Conservation (phyloP, 352 stramenopile species). For the Phytophthora uliginosa region DNA sequence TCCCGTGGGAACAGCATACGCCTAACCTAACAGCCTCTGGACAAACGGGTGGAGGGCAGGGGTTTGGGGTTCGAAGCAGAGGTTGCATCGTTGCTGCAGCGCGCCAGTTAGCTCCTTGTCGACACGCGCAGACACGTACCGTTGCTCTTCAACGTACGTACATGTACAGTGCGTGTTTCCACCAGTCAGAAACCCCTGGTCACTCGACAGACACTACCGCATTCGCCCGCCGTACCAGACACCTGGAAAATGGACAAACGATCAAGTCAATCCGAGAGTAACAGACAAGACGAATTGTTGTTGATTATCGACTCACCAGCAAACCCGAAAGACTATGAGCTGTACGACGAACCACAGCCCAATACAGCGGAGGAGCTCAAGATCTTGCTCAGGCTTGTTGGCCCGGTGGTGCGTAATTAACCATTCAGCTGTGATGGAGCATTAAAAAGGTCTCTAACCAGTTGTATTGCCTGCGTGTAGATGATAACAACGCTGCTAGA, state of each 20-base stretch:
- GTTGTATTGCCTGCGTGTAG: not conserved
- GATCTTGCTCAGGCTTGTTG: constrained; percentile 50
- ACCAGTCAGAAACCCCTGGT: not conserved
- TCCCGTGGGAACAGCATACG: not conserved
- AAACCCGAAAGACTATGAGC: not conserved
- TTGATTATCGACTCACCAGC: not conserved
- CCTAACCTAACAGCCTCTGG: not conserved
- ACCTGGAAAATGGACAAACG: not conserved
- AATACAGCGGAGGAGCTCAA: constrained; percentile 35
- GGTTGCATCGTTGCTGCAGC: no score
- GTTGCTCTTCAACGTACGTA: not conserved
- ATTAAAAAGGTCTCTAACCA: not conserved
- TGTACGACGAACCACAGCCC: constrained; percentile 17
- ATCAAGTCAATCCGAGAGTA: not conserved
- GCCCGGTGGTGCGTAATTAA: constrained; percentile 38
- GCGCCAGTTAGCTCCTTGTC: not conserved
- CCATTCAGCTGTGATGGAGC: not conserved
- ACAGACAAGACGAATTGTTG: not conserved
- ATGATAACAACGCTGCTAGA: constrained; percentile 55
- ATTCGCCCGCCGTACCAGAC: not conserved
- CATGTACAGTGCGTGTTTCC: not conserved
- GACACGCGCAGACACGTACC: not conserved
- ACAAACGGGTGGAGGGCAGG: not conserved
- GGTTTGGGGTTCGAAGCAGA: not conserved
- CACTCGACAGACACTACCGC: not conserved